A percentile compares a stretch with the other conserved stretches of the same genome.
These are phyloP conservation scores for Schizosaccharomyces cryophilus DNA, from an alignment of 805 yeast genomes.

Conservation along the genomic window DNA sequence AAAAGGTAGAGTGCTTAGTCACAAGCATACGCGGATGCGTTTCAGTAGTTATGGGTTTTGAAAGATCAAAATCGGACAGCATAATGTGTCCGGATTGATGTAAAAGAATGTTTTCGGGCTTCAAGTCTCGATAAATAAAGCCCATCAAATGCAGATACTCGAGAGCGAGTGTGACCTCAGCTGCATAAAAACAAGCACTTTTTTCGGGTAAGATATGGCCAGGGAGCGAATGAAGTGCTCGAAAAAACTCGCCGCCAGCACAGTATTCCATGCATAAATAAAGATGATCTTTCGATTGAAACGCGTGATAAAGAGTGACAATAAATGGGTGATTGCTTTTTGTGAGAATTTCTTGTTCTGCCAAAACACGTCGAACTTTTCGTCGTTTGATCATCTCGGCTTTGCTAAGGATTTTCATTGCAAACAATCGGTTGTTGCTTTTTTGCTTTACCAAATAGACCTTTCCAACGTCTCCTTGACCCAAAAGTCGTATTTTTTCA, in stretches of 20 bases:
- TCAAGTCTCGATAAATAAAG: conserved; percentile 81
- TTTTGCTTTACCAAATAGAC: conserved; percentile 80
- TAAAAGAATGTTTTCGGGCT: conserved; percentile 81
- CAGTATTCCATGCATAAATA: conserved; percentile 96
- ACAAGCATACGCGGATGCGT: conserved; percentile 48
- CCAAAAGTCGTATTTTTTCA: conserved; percentile 66
- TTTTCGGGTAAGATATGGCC: conserved; percentile 64
- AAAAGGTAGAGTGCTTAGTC: conserved; percentile 10
- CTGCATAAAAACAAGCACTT: conserved; percentile 83
- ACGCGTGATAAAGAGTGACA: conserved; percentile 84
- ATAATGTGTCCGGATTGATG: conserved; percentile 96
- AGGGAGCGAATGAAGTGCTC: conserved; percentile 79
- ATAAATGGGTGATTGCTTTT: conserved; percentile 93
- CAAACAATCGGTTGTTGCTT: conserved; percentile 47
- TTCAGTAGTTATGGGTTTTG: conserved; percentile 63
- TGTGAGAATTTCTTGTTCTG: conserved; percentile 90
- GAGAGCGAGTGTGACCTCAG: conserved; percentile 90
- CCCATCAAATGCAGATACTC: conserved; percentile 94
- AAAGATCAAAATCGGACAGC: conserved; percentile 87
- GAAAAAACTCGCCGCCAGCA: conserved; percentile 95
- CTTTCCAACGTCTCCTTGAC: conserved; percentile 95
- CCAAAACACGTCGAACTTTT: conserved; percentile 79
- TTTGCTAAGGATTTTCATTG: conserved; percentile 77
- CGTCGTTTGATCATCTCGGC: conserved; percentile 87
- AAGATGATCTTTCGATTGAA: conserved; percentile 75